Conservation (phyloP, 441 rosid species). For the Jatropha multifida region DNA sequence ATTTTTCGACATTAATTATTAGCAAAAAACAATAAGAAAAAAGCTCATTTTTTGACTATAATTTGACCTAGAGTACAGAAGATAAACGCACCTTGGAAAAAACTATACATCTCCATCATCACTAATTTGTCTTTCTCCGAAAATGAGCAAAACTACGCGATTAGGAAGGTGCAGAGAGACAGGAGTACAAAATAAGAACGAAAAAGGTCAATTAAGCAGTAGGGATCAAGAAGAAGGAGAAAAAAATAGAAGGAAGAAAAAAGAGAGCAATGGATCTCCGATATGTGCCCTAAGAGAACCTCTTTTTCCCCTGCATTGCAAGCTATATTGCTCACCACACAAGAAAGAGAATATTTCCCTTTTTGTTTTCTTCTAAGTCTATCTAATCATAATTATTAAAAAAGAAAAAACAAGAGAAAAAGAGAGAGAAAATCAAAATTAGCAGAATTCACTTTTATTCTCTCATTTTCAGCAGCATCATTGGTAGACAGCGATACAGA, state of each 20-base stretch:
- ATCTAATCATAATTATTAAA: conserved; percentile 32
- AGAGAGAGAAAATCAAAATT: background rate
- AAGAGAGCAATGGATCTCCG: conserved; percentile 40
- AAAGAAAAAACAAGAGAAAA: conserved; percentile 13
- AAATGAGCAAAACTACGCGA: conserved; percentile 10
- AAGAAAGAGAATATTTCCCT: conserved; percentile 23
- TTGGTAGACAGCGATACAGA: background rate
- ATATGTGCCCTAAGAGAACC: conserved; percentile 22
- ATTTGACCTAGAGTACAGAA: conserved; percentile 31
- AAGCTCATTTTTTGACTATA: background rate
- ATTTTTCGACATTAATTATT: conserved; percentile 9
- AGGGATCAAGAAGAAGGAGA: conserved; percentile 12
- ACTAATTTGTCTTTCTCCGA: conserved; percentile 25
- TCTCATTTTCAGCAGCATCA: conserved; percentile 21
- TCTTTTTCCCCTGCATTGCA: conserved; percentile 40
- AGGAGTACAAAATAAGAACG: background rate
- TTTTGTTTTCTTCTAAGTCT: conserved; percentile 29
- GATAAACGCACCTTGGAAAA: conserved; percentile 37
- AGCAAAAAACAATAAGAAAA: background rate
- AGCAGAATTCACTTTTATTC: conserved; percentile 15
- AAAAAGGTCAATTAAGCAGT: conserved; percentile 18
- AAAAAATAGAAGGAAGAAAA: background rate
- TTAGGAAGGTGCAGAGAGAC: background rate
- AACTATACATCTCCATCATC: conserved; percentile 21
- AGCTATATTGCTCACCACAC: conserved; percentile 39